These are phyloP conservation scores for Candida koratica DNA, from an alignment of 805 yeast species.

Conservation along the genomic window DNA sequence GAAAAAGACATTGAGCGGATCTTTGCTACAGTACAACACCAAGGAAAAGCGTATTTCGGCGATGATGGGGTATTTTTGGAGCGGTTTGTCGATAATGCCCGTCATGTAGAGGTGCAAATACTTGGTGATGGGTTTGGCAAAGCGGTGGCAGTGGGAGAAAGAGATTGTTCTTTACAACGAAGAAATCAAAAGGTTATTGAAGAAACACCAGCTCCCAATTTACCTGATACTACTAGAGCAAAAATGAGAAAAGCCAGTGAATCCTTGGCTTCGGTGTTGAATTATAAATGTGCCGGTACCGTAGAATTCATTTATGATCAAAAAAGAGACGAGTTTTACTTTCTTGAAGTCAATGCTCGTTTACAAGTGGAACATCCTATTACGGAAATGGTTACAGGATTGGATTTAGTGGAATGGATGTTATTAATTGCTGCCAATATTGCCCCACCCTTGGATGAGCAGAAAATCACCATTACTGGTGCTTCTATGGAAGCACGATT, in stretches of 20 bases:
- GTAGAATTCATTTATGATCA: constrained; percentile 93
- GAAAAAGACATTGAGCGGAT: constrained; percentile 78
- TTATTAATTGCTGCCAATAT: constrained; percentile 82
- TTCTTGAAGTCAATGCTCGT: constrained; percentile 93
- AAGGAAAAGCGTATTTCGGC: constrained; percentile 89
- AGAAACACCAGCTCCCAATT: constrained; percentile 96
- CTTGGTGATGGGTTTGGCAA: constrained; percentile 93
- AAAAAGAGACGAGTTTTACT: constrained; percentile 82
- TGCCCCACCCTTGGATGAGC: constrained; percentile 68
- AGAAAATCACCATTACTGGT: constrained; percentile 61
- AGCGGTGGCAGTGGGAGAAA: constrained; percentile 92
- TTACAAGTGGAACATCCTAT: constrained; percentile 97
- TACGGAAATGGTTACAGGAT: constrained; percentile 91
- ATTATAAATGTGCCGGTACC: constrained; percentile 96
- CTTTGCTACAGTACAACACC: constrained; percentile 88
- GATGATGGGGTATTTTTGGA: constrained; percentile 95
- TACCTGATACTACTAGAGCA: constrained; percentile 73
- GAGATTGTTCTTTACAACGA: constrained; percentile 96
- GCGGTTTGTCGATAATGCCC: constrained; percentile 88
- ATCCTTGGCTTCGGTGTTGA: constrained; percentile 73
- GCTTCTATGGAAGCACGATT: constrained; percentile 96
- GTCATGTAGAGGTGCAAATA: constrained; percentile 96
- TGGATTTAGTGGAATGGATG: constrained; percentile 98
- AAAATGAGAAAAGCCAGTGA: constrained; percentile 82
- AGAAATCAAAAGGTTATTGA: constrained; percentile 95